Evolutionary conservation across 805 yeast species (phyloP).

Genomic region (Candida sithepensis): DNA sequence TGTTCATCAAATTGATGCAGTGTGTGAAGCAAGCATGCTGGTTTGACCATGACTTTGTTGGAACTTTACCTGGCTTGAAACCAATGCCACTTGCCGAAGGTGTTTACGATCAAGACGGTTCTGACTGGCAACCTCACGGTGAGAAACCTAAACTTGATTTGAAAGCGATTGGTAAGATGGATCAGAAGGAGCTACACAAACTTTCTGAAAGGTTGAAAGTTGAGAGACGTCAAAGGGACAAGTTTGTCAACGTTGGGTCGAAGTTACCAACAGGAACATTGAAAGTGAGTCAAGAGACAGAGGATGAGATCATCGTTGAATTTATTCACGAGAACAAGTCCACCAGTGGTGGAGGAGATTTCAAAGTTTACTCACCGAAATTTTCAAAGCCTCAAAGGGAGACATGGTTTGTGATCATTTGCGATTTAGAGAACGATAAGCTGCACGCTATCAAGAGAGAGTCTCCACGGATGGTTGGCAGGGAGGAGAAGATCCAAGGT

Average conservation of each 20-base stretch:
- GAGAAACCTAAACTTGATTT: slow-evolving; percentile 25
- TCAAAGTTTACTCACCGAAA: slow-evolving; percentile 68
- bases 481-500: slow-evolving; percentile 38
- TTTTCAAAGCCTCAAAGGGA: slow-evolving; percentile 92
- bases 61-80: slow-evolving; percentile 48
- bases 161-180: slow-evolving; percentile 41
- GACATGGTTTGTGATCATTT: slow-evolving; percentile 79
- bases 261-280: slow-evolving; percentile 62
- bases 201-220: slow-evolving; percentile 41
- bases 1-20: slow-evolving; percentile 69
- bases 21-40: slow-evolving; percentile 85
- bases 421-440: slow-evolving; percentile 48
- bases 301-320: slow-evolving; percentile 37
- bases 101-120: slow-evolving; percentile 32
- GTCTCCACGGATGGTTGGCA: slow-evolving; percentile 45
- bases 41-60: slow-evolving; percentile 74
- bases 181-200: slow-evolving; percentile 30
- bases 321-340: slow-evolving; percentile 53
- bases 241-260: slow-evolving; percentile 50
- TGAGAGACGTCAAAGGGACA: slow-evolving; percentile 36
- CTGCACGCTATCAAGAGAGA: slow-evolving; percentile 70
- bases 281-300: slow-evolving; percentile 33
- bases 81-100: slow-evolving; percentile 18
- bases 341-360: slow-evolving; percentile 43
- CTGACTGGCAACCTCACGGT: slow-evolving; percentile 29